Conservation (phyloP, 306 rosid genomes). For the Glycine soja region DNA sequence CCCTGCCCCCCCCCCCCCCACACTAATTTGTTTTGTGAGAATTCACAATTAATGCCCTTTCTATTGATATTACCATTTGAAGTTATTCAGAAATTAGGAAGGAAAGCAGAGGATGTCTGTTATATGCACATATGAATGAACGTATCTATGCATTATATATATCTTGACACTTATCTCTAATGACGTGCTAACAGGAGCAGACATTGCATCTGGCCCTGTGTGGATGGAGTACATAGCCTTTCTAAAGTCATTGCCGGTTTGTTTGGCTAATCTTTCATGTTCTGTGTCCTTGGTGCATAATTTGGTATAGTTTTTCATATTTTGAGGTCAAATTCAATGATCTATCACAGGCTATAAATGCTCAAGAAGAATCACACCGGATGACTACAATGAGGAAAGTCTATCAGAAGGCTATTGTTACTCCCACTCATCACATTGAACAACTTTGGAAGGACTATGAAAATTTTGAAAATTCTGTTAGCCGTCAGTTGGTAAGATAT, state of each 20-base stretch:
- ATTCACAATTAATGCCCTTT: not conserved
- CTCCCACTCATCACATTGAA: conserved; percentile 94
- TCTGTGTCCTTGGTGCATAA: conserved; percentile 26
- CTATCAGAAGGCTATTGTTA: conserved; percentile 89
- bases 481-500: conserved; percentile 87
- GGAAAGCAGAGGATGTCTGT: not conserved
- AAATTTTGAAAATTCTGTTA: conserved; percentile 92
- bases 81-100: not conserved
- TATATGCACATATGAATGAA: not conserved
- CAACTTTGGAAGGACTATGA: conserved; percentile 97
- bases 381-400: conserved; percentile 85
- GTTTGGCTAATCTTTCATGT: conserved; percentile 45
- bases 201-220: conserved; percentile 93
- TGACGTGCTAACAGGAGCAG: conserved; percentile 72
- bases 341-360: conserved; percentile 58
- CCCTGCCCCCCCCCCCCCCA: not conserved
- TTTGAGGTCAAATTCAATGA: conserved; percentile 24
- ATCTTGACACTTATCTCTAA: conserved; percentile 40
- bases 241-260: conserved; percentile 85
- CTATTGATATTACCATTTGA: not conserved
- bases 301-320: conserved; percentile 26
- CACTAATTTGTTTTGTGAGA: not conserved
- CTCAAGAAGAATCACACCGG: conserved; percentile 88
- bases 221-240: conserved; percentile 95
- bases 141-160: not conserved